phyloP scores from a whole-genome alignment of 306 rosid genomes.

The Medicago lupulina region DNA sequence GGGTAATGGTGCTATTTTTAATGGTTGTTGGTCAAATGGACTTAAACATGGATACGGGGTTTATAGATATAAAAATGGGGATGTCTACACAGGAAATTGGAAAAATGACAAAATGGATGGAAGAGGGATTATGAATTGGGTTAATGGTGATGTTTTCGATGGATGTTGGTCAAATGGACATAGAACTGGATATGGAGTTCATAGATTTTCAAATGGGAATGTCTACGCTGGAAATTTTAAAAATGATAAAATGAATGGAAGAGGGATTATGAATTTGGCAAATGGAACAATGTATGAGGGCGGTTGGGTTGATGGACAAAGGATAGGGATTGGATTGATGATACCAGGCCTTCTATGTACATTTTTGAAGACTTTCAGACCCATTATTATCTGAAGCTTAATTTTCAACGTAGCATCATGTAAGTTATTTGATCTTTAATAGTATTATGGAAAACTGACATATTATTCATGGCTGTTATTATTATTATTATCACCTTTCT shows the following conservation, averaged over 20 bases:
- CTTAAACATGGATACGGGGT: too few species aligned
- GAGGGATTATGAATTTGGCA: too few species aligned
- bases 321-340: too few species aligned
- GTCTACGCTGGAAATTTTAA: neutral
- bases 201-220: conserved; percentile 67
- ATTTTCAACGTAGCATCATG: conserved; percentile 61
- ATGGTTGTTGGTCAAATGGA: too few species aligned
- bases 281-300: too few species aligned
- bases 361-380: conserved; percentile 43
- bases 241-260: too few species aligned
- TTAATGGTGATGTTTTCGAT: conserved; percentile 68
- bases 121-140: conserved; percentile 83
- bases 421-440: conserved; percentile 17
- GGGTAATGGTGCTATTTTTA: too few species aligned
- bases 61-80: too few species aligned
- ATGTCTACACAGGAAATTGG: conserved; percentile 73
- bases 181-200: conserved; percentile 72
- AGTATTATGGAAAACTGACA: neutral
- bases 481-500: neutral
- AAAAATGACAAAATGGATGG: conserved; percentile 75
- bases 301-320: too few species aligned
- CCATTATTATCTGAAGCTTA: conserved; percentile 52
- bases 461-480: neutral
- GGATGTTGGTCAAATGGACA: conserved; percentile 72
- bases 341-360: conserved; percentile 1